Base-by-base conservation (phyloP, 169 alveolate genomes). In the Hammondia hammondi region DNA sequence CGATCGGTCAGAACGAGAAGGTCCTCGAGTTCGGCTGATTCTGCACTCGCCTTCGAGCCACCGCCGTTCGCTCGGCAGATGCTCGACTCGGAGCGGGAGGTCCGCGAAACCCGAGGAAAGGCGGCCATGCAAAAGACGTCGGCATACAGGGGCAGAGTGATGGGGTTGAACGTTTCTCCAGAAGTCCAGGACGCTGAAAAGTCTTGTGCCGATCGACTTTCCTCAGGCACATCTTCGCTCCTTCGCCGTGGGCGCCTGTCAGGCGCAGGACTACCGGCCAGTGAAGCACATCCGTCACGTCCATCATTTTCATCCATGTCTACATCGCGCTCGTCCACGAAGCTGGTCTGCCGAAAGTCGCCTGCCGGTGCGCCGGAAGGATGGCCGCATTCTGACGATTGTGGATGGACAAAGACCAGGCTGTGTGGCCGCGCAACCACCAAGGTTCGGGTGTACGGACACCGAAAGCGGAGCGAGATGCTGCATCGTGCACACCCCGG, bases 381-480 rank as follows among this genome's bases (percentile, higher is more conserved):
- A 57, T 21, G 71, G 71, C 71, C 24, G 14, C 29, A 57, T 57
- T 57, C 71, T 57, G 71, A 21, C 71, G 71, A 57, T 32, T 24
- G 17, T 14, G 82, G 82, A 32, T 72, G 82, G 17, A 72, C 82
- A 32, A 72, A 72, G 39, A 72, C 45, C 45, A 72, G 32, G 39
- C 82, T 72, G 82, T 72, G 17, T 9, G 82, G 82, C 82, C 82
- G 82, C 32, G 82, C 82, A 24, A 72, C 4, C 32, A 72, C 82
- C 82, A 72, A 32, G 17, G 82, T 72, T 14, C 82, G 82, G 82
- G 82, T 72, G 82, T 72, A 24, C 82, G 82, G 82, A 72, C 82
- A 72, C 82, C 39, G 17, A 32, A 72, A 72, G 39, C 29, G 39
- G 37, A 72, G 82, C 45, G 45, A 29, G 17, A 72, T 24, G 39